phyloP scores from a whole-genome alignment of 2,329 filamentous ascomycete species.

The Scorias spongiosa region DNA sequence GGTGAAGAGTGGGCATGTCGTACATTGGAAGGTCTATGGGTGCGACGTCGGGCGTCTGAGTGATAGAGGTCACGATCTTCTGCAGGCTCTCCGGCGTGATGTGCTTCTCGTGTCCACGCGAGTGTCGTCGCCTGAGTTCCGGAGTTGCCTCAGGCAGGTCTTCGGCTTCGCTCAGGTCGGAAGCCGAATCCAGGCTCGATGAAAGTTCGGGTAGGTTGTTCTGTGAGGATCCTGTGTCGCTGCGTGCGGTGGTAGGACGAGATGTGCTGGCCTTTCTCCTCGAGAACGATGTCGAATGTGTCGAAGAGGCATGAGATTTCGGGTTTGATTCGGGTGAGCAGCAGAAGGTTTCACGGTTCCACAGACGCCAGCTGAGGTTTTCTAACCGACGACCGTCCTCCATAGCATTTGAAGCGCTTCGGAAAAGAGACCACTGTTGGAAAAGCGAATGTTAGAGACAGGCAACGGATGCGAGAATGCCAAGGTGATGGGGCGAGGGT shows the following conservation, averaged over 20 bases:
- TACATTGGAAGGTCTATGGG: constrained; percentile 30
- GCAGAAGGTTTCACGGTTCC: constrained; percentile 87
- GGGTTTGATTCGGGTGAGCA: constrained; percentile 46
- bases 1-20: constrained; percentile 8
- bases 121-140: constrained; percentile 56
- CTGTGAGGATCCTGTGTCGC: constrained; percentile 9
- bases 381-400: constrained; percentile 85
- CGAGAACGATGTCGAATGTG: constrained; percentile 7
- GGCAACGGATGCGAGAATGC: constrained; percentile 10
- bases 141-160: constrained; percentile 40
- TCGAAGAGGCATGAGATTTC: constrained; percentile 8
- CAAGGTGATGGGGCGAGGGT: neutral
- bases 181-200: constrained; percentile 29
- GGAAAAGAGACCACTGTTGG: constrained; percentile 53
- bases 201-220: constrained; percentile 28
- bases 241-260: constrained; percentile 4
- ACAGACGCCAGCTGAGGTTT: constrained; percentile 90
- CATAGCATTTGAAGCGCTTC: constrained; percentile 83
- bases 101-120: constrained; percentile 64
- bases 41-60: constrained; percentile 60
- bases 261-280: constrained; percentile 7
- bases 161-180: constrained; percentile 28
- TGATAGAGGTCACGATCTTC: constrained; percentile 86
- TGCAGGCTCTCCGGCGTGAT: constrained; percentile 86
- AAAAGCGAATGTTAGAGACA: constrained; percentile 3